phyloP scores from a whole-genome alignment of 2,329 filamentous ascomycete genomes.

The Sarocladium strictum region DNA sequence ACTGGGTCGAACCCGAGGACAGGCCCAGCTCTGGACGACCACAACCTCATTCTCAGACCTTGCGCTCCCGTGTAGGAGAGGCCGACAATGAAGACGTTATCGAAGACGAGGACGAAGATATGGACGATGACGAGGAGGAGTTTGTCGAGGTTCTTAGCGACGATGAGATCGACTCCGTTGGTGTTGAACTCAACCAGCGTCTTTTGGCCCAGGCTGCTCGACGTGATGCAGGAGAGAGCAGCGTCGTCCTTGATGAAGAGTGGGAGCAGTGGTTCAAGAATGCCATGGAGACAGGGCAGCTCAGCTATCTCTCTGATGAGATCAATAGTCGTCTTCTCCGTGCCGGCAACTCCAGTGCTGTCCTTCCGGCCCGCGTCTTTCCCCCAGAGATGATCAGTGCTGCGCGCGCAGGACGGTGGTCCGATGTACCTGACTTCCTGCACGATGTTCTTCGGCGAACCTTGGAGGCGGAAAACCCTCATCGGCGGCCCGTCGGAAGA shows the following conservation, averaged over 20 bases:
- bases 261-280: slow-evolving; percentile 73
- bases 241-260: slow-evolving; percentile 59
- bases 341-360: not conserved
- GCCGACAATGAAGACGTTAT: slow-evolving; percentile 10
- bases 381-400: slow-evolving; percentile 47
- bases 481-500: slow-evolving; percentile 9
- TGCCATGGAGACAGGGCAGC: slow-evolving; percentile 56
- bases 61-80: slow-evolving; percentile 12
- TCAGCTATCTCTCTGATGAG: slow-evolving; percentile 35
- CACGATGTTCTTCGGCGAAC: slow-evolving; percentile 45
- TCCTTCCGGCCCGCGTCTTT: slow-evolving; percentile 32
- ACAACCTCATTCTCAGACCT: slow-evolving; percentile 14
- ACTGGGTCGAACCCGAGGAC: slow-evolving; percentile 38
- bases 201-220: slow-evolving; percentile 58
- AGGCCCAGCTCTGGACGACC: slow-evolving; percentile 8
- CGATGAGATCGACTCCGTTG: slow-evolving; percentile 37
- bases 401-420: slow-evolving; percentile 51
- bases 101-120: slow-evolving; percentile 28
- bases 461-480: slow-evolving; percentile 30
- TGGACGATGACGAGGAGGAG: slow-evolving; percentile 40
- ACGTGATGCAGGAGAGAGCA: slow-evolving; percentile 53
- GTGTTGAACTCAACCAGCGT: slow-evolving; percentile 57
- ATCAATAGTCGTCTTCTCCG: not conserved
- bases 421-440: slow-evolving; percentile 50
- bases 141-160: slow-evolving; percentile 5